Conservation (phyloP, 495 filamentous ascomycete genomes). For the Pyronema domesticum region DNA sequence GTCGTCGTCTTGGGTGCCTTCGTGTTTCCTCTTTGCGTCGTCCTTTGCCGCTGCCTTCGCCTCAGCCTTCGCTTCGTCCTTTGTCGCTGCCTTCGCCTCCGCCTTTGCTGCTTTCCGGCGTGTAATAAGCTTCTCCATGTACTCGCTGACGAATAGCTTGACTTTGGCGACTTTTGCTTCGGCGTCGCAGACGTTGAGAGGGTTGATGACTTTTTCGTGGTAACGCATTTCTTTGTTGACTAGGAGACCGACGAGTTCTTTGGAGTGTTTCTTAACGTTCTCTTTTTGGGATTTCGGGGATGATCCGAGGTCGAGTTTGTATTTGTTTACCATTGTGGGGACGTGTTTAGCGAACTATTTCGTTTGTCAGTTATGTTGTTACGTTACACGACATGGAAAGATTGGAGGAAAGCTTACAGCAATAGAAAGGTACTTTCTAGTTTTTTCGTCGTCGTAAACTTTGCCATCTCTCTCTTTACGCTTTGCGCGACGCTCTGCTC, state of each 20-base stretch:
- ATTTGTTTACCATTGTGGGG: conserved; percentile 20
- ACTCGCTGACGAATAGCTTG: conserved; percentile 18
- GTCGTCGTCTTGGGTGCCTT: too few relatives aligned
- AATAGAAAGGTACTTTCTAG: conserved; percentile 20
- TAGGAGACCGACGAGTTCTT: conserved; percentile 19
- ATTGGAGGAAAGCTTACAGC: conserved; percentile 8
- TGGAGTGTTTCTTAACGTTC: conserved; percentile 19
- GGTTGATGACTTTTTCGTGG: conserved; percentile 16
- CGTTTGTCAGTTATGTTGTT: conserved; percentile 5
- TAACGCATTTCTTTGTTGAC: conserved; percentile 22
- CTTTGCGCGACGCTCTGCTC: not conserved
- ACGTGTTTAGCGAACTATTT: conserved; percentile 20
- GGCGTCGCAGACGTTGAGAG: conserved; percentile 19
- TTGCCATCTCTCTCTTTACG: conserved; percentile 11
- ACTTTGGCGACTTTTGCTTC: conserved; percentile 18
- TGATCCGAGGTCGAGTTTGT: conserved; percentile 16
- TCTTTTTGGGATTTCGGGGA: conserved; percentile 5
- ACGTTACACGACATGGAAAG: not conserved
- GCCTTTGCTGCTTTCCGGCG: not conserved
- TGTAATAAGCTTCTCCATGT: conserved; percentile 17
- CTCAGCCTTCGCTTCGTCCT: too few relatives aligned
- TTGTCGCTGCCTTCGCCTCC: too few relatives aligned
- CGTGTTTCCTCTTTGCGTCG: too few relatives aligned
- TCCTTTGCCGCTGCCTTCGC: too few relatives aligned
- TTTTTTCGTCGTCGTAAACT: conserved; percentile 21